These are phyloP conservation scores for Aspergillus sp. DNA, from an alignment of 2,329 filamentous ascomycete genomes.

Conservation along the genomic window DNA sequence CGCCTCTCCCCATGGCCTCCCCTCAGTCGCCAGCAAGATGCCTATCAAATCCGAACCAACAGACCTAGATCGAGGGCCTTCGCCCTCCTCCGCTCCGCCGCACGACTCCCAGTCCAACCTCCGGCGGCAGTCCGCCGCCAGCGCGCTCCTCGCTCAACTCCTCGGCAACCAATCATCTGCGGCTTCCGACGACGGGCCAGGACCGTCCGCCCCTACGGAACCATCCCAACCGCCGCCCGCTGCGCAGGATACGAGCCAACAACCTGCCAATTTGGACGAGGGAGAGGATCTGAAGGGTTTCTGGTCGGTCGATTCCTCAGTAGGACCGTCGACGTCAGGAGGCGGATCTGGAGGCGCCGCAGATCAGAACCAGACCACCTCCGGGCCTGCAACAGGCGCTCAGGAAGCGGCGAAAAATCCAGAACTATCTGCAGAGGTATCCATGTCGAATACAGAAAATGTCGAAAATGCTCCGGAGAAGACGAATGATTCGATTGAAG, in stretches of 20 bases:
- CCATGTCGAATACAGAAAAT: constrained; percentile 11
- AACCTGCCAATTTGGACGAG: constrained; percentile 2
- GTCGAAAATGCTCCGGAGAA: constrained; percentile 6
- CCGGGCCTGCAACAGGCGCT: constrained; percentile 2
- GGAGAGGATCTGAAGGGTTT: constrained; percentile 8
- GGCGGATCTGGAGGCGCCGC: constrained; percentile 9
- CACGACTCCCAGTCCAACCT: constrained; percentile 29
- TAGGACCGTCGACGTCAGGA: constrained; percentile 3
- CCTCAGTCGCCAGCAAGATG: constrained; percentile 24
- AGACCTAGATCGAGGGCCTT: constrained; percentile 15
- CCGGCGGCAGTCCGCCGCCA: constrained; percentile 40
- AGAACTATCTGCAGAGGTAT: constrained; percentile 9
- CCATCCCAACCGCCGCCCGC: constrained; percentile 6
- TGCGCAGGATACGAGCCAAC: constrained; percentile 4
- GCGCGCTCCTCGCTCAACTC: constrained; percentile 41
- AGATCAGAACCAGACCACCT: constrained; percentile 9
- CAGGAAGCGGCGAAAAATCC: constrained; percentile 12
- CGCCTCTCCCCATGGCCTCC: constrained; percentile 26
- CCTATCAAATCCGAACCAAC: constrained; percentile 30
- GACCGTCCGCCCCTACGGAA: constrained; percentile 5
- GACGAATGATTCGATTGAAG: constrained; percentile 24
- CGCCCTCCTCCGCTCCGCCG: constrained; percentile 15
- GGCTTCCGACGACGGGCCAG: constrained; percentile 16
- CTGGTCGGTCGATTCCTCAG: constrained; percentile 11
- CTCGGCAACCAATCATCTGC: constrained; percentile 34